Conservation (phyloP, 805 yeast genomes). For the Teunomyces cretensis region DNA sequence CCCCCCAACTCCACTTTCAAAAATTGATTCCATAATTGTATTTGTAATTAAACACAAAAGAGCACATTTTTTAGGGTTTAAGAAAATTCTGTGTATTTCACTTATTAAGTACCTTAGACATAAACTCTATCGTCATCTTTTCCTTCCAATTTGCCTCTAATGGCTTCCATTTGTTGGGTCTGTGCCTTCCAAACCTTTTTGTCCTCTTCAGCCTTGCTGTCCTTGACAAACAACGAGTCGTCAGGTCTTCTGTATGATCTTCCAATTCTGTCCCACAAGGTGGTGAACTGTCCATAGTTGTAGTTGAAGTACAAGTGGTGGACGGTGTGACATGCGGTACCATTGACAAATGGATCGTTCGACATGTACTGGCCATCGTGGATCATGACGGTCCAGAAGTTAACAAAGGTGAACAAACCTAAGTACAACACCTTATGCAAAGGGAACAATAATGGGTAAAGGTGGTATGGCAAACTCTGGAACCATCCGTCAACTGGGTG, state of each 20-base stretch:
- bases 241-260: slow-evolving; percentile 93
- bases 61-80: neutral
- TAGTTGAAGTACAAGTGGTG: slow-evolving; percentile 97
- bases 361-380: slow-evolving; percentile 97
- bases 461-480: slow-evolving; percentile 91
- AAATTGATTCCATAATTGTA: no score
- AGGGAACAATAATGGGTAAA: slow-evolving; percentile 90
- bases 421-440: slow-evolving; percentile 84
- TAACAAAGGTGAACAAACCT: slow-evolving; percentile 81
- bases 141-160: slow-evolving; percentile 80
- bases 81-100: neutral
- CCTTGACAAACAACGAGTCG: slow-evolving; percentile 64
- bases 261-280: slow-evolving; percentile 97
- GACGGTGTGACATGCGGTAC: slow-evolving; percentile 97
- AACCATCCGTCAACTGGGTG: slow-evolving; percentile 96
- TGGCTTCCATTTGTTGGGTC: slow-evolving; percentile 69
- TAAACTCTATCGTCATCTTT: slow-evolving; percentile 73
- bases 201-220: slow-evolving; percentile 53
- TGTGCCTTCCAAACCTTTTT: slow-evolving; percentile 69
- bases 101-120: slow-evolving; percentile 30
- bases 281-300: slow-evolving; percentile 97
- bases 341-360: slow-evolving; percentile 90
- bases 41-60: neutral
- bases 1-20: neutral
- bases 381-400: slow-evolving; percentile 98